Conservation (phyloP, 139 green algal genomes). For the Ulvella scutata region DNA sequence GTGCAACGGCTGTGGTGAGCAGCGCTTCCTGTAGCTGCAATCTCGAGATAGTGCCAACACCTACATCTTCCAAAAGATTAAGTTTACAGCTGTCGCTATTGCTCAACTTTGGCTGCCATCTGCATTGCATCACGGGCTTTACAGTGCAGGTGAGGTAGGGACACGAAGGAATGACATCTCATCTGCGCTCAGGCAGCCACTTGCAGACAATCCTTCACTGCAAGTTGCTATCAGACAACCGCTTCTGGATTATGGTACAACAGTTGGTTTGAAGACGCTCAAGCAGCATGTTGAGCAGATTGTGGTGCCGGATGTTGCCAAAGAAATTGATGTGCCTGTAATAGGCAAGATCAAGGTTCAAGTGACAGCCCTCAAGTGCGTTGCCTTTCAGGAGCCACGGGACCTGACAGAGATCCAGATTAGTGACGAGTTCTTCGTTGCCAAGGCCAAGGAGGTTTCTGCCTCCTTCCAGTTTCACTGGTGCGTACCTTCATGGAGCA, state of each 20-base stretch:
- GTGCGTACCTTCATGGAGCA: too few relatives aligned
- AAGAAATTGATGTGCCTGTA: neutral
- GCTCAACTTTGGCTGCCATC: too few relatives aligned
- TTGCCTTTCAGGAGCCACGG: neutral
- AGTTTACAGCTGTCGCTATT: too few relatives aligned
- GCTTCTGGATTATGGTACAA: conserved; percentile 24
- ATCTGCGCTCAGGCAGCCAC: too few relatives aligned
- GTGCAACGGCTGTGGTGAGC: too few relatives aligned
- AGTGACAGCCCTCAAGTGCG: neutral
- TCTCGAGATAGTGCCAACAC: too few relatives aligned
- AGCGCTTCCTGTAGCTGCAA: too few relatives aligned
- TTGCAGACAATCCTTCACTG: neutral
- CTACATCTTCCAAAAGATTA: too few relatives aligned
- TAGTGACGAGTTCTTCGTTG: neutral
- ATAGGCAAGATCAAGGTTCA: neutral
- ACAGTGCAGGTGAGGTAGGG: too few relatives aligned
- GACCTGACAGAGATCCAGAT: neutral
- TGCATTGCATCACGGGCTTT: too few relatives aligned
- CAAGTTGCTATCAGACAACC: conserved; percentile 17
- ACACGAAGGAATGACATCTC: too few relatives aligned
- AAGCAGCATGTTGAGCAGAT: conserved; percentile 3
- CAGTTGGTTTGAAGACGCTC: conserved; percentile 11
- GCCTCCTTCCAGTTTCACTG: neutral
- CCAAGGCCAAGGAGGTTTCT: neutral
- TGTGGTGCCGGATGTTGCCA: conserved; percentile 7